Conservation (phyloP, 768 basidiomycete genomes). For the Dentipellis fragilis region DNA sequence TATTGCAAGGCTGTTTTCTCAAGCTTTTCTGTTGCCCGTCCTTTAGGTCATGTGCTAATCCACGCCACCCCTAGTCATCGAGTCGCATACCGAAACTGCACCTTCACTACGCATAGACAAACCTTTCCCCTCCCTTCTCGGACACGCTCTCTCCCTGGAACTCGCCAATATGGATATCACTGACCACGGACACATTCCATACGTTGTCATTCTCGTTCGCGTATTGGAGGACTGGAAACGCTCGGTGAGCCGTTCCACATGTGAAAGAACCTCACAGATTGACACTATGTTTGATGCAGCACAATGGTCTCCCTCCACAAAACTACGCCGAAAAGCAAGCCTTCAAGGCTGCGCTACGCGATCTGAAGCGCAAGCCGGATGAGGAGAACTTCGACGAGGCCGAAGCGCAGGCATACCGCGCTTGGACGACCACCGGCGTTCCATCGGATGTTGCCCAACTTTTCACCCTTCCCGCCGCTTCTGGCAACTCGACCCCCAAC, state of each 20-base stretch:
- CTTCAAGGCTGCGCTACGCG: conserved; percentile 62
- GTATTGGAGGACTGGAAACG: conserved; percentile 78
- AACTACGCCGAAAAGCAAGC: conserved; percentile 56
- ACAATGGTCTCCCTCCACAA: conserved; percentile 49
- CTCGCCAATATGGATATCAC: conserved; percentile 76
- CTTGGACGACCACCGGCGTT: conserved; percentile 52
- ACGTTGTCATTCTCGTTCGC: conserved; percentile 79
- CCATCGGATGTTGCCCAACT: conserved; percentile 11
- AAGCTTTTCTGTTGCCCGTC: too few relatives aligned
- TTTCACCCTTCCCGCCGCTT: not conserved
- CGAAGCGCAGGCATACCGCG: conserved; percentile 75
- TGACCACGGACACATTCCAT: conserved; percentile 86
- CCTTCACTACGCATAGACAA: conserved; percentile 79
- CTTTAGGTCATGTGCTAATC: not conserved
- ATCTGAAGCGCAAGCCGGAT: conserved; percentile 64
- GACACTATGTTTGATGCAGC: conserved; percentile 29
- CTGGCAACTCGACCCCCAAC: not conserved
- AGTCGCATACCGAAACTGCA: conserved; percentile 71
- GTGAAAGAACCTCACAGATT: not conserved
- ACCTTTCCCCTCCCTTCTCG: conserved; percentile 75
- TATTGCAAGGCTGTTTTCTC: too few relatives aligned
- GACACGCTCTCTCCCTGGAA: conserved; percentile 63
- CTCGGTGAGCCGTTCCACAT: conserved; percentile 33
- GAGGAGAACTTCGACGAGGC: conserved; percentile 99
- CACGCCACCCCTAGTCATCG: conserved; percentile 50